Percentiles rank a stretch among this genome's conserved stretches.
These are phyloP conservation scores for Apiotrichum siamense DNA, from an alignment of 1,284 basidiomycete genomes.

Conservation along the genomic window DNA sequence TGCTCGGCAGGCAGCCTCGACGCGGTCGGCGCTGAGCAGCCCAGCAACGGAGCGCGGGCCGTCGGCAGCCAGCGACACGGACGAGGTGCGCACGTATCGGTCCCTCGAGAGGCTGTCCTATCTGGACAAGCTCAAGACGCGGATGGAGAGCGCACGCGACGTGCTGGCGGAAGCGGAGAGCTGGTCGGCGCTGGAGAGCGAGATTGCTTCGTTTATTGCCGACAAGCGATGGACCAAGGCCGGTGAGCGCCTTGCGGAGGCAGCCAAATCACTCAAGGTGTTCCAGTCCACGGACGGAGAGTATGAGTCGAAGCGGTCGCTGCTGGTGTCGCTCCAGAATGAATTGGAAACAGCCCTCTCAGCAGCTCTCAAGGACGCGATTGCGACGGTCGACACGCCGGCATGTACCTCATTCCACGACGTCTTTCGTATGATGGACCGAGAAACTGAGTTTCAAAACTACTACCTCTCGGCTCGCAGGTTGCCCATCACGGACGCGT, in stretches of 20 bases:
- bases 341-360: slow-evolving; percentile 84
- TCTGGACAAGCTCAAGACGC: slow-evolving; percentile 71
- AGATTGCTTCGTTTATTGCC: slow-evolving; percentile 73
- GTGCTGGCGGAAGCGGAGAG: slow-evolving; percentile 85
- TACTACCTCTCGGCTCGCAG: slow-evolving; percentile 85
- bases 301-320: slow-evolving; percentile 71
- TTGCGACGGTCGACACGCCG: slow-evolving; percentile 63
- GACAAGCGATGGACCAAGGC: slow-evolving; percentile 66
- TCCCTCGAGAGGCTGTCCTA: slow-evolving; percentile 64
- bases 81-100: slow-evolving; percentile 28
- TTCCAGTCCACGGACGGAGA: slow-evolving; percentile 78
- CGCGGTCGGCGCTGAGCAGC: not conserved
- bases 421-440: slow-evolving; percentile 82
- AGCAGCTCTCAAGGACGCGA: slow-evolving; percentile 73
- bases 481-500: slow-evolving; percentile 58
- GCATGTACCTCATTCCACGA: slow-evolving; percentile 56
- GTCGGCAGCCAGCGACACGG: slow-evolving; percentile 10
- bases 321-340: slow-evolving; percentile 86
- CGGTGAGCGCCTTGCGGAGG: slow-evolving; percentile 78
- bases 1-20: slow-evolving; percentile 33
- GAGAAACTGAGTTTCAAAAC: slow-evolving; percentile 81
- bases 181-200: slow-evolving; percentile 87
- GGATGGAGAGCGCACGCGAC: slow-evolving; percentile 78
- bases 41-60: no score
- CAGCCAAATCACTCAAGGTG: slow-evolving; percentile 74